Evolutionary conservation across 805 yeast species (phyloP), one percentile per base, ranked within the genome.

Genomic region (Ogataea populi-albae): DNA sequence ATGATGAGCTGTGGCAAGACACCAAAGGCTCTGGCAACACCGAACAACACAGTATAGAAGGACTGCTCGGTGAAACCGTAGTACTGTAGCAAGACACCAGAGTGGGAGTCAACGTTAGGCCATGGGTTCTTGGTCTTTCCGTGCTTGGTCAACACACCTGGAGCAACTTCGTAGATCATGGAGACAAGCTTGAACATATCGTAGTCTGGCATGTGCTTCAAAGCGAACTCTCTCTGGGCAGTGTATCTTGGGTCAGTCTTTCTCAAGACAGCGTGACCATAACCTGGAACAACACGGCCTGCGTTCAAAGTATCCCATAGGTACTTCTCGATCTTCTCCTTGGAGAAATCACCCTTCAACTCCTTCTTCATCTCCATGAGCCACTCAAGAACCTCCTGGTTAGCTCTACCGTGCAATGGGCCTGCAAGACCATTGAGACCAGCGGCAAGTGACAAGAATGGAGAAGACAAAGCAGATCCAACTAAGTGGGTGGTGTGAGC

Each of bases 61-160:
- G 85, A 75, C 54, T 78, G 79, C 71, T 84, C 87, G 38, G 82
- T 81, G 59, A 84, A 68, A 53, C 94, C 94, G 69, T 84, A 84
- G 75, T 85, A 80, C 67, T 84, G 89, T 65, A 84, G 73, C 52
- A 85, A 66, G 45, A 83, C 87, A 68, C 94, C 94, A 33, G 91
- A 82, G 68, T 81, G 87, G 36, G 93, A 81, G 68, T 84, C 94
- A 49, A 84, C 94, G 61, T 84, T 84, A 66, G 94, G 93, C 88
- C 88, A 84, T 68, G 93, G 93, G 77, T 84, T 84, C 77, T 84
- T 83, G 59, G 91, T 84, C 77, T 85, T 85, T 64, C 91, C 93
- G 65, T 84, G 91, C 68, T 81, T 71, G 52, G 84, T 79, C 52
- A 84, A 74, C 34, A 84, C 91, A 50, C 64, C 73, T 65, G 93